Evolutionary conservation across 2,329 filamentous ascomycete genomes (phyloP), one percentile per base, ranked within the genome.

Genomic region (Fusarium succisae): DNA sequence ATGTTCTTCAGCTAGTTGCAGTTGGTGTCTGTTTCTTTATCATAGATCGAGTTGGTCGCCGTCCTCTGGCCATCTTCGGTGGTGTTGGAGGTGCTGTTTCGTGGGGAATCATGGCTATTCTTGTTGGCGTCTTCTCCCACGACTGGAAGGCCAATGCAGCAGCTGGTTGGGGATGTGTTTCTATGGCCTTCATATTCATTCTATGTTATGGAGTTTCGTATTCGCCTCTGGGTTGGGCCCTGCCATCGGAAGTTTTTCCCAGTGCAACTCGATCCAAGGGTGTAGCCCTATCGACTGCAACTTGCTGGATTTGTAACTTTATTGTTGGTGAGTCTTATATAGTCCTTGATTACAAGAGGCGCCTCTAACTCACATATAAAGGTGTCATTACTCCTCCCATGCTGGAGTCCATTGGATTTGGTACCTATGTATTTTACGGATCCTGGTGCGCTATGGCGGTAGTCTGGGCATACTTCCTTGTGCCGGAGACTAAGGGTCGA

Each of bases 391-490:
- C 54, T 43, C 38, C 54, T 30, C 54, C 54, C n/a, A 56, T 56
- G 54, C 28, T 56, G 17, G 38, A 44, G 38, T 44, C 54, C 11
- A 44, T 56, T 28, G 54, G 54, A 15, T 56, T 56, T n/a, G 54
- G 54, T 9, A 43, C 54, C 7, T 56, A 32, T 44, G 39, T 56
- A 12, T 56, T 56, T 41, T 56, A 30, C 15, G 54, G 37, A 32
- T 41, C 54, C 20, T 56, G 37, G 37, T 56, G 54, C 17, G 38
- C 54, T 5, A 56, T 56, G 6, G 39, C 54, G 15, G 28, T 22
- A 20, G 80, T 94, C 57, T 92, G 94, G 79, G 90, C 93, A 74
- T 89, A 88, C 77, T 86, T 94, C 70, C 78, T 85, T 32, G 83
- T 83, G 0, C 92, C 91, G 0, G 86, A 94, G 82, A 94, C 92